phyloP scores from a whole-genome alignment of 768 basidiomycete genomes.

The Rhodotorula taiwanensis region DNA sequence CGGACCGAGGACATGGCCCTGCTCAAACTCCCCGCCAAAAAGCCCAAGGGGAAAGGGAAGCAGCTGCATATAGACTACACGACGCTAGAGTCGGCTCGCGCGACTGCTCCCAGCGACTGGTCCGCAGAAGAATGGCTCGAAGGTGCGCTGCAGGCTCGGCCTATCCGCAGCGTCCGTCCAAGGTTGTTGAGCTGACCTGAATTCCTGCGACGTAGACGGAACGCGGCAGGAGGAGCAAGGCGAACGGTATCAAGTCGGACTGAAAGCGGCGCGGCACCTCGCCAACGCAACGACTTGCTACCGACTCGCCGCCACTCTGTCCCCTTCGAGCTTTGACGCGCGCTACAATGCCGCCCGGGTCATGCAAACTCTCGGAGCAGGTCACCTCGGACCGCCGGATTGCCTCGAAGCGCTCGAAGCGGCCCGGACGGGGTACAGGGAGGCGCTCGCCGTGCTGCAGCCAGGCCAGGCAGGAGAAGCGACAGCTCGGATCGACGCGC shows the following conservation, averaged over 20 bases:
- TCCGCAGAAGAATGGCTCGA: slow-evolving; percentile 18
- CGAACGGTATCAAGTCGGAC: slow-evolving; percentile 26
- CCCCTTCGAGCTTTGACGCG: slow-evolving; percentile 17
- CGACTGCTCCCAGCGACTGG: slow-evolving; percentile 4
- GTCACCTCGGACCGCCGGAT: slow-evolving; percentile 9
- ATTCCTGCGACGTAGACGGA: slow-evolving; percentile 15
- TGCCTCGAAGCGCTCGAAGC: slow-evolving; percentile 12
- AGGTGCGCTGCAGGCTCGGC: background rate
- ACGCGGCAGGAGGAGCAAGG: slow-evolving; percentile 32
- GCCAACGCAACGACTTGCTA: slow-evolving; percentile 22
- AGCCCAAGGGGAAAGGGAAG: slow-evolving; percentile 22
- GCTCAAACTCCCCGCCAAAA: slow-evolving; percentile 14
- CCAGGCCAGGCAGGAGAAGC: background rate
- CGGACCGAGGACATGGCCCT: background rate
- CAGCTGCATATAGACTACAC: slow-evolving; percentile 22
- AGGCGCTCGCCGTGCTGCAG: slow-evolving; percentile 8
- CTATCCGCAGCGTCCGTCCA: too few species aligned
- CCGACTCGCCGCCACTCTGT: slow-evolving; percentile 13
- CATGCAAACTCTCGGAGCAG: slow-evolving; percentile 17
- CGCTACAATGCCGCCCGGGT: slow-evolving; percentile 32
- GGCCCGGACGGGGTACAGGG: slow-evolving; percentile 12
- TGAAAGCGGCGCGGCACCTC: slow-evolving; percentile 24
- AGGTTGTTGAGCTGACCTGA: too few species aligned
- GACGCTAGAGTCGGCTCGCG: slow-evolving; percentile 9
- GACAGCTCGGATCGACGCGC: slow-evolving; percentile 21